Evolutionary conservation across 2,329 filamentous ascomycete species (phyloP).

Genomic region (Fusarium beomiforme): DNA sequence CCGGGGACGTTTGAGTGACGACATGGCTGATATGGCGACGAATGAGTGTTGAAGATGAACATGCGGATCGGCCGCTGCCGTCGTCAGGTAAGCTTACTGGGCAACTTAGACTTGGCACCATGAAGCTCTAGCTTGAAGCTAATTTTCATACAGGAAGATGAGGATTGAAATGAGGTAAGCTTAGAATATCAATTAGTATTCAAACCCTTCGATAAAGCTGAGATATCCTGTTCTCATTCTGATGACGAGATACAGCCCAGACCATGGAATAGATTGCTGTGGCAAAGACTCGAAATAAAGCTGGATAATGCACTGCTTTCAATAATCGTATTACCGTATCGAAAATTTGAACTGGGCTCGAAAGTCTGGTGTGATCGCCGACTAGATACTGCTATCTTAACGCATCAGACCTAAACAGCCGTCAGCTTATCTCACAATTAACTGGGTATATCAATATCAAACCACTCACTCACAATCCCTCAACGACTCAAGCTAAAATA

Average conservation of each 20-base stretch:
- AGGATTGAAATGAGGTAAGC: conserved; percentile 12
- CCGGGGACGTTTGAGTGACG: conserved; percentile 31
- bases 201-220: not conserved
- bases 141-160: not conserved
- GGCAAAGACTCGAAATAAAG: not conserved
- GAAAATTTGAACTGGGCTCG: not conserved
- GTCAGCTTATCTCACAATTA: conserved; percentile 23
- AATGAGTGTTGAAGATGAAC: conserved; percentile 11
- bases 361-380: not conserved
- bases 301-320: not conserved
- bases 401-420: conserved; percentile 5
- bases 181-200: conserved; percentile 9
- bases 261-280: not conserved
- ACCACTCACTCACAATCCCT: not conserved
- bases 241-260: not conserved
- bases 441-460: conserved; percentile 14
- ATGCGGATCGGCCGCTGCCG: not conserved
- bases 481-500: not conserved
- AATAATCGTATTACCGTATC: not conserved
- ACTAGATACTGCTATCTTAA: not conserved
- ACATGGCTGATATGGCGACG: conserved; percentile 23
- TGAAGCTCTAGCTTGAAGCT: conserved; percentile 2
- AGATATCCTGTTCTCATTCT: not conserved
- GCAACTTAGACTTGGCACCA: conserved; percentile 4
- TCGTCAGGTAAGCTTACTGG: conserved; percentile 24